Evolutionary conservation across 768 basidiomycete species (phyloP).

Genomic region (Pulveroboletus sp.): DNA sequence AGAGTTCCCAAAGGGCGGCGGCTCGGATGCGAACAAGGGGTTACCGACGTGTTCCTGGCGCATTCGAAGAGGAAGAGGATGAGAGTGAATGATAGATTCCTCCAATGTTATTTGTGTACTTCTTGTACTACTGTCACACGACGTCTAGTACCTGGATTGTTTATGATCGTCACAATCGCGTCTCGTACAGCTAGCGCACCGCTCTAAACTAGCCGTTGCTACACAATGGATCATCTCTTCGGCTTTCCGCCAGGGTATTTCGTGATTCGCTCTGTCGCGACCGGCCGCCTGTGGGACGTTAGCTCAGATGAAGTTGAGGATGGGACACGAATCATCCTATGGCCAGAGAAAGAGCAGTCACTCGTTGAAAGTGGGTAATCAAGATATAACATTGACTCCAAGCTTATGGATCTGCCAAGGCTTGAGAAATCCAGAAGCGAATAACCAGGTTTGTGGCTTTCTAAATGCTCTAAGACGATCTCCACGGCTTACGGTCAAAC

Average conservation of each 20-base stretch:
- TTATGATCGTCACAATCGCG: too few species aligned
- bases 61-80: slow-evolving; percentile 23
- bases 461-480: neutral
- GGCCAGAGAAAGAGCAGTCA: slow-evolving; percentile 68
- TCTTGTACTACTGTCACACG: neutral
- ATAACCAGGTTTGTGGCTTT: slow-evolving; percentile 58
- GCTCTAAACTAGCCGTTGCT: neutral
- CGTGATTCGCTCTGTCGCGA: slow-evolving; percentile 34
- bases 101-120: neutral
- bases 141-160: too few species aligned
- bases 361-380: slow-evolving; percentile 64
- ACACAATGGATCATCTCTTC: slow-evolving; percentile 22
- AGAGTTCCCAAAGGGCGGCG: slow-evolving; percentile 25
- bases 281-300: slow-evolving; percentile 35
- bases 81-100: slow-evolving; percentile 9
- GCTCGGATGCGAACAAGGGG: slow-evolving; percentile 7
- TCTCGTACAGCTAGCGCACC: neutral
- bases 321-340: slow-evolving; percentile 51
- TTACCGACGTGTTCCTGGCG: slow-evolving; percentile 23
- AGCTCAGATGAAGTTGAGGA: slow-evolving; percentile 31
- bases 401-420: slow-evolving; percentile 36
- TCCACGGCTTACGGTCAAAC: neutral
- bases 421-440: slow-evolving; percentile 59
- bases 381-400: neutral
- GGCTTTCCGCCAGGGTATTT: slow-evolving; percentile 40